Conservation (phyloP, 257 asterid species). For the Solanum paucissectum region DNA sequence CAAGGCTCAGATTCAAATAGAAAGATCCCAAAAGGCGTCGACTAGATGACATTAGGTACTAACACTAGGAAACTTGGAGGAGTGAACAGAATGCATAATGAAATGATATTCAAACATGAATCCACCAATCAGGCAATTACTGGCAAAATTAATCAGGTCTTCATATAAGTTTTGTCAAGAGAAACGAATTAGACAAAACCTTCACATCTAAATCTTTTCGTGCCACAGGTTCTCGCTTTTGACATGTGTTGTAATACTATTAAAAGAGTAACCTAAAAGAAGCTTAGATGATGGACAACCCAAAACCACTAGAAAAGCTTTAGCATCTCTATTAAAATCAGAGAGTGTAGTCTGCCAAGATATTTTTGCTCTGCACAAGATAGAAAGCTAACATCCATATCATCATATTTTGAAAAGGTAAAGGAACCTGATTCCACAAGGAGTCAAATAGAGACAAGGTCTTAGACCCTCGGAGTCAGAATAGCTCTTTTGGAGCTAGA, state of each 20-base stretch:
- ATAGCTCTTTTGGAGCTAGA: not conserved
- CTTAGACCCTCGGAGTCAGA: not conserved
- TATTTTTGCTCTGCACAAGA: not conserved
- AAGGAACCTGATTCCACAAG: not conserved
- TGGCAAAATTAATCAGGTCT: not conserved
- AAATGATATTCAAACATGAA: not conserved
- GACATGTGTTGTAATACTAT: not conserved
- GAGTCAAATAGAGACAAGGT: not conserved
- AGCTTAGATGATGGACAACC: not conserved
- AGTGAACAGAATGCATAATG: not conserved
- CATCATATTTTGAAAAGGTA: not conserved
- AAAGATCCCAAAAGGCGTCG: not conserved
- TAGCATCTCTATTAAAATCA: not conserved
- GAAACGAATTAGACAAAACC: not conserved
- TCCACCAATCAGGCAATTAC: not conserved
- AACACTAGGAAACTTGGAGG: not conserved
- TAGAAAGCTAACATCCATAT: not conserved
- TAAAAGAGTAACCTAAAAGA: not conserved
- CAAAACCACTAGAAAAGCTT: not conserved
- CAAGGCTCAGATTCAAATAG: not conserved
- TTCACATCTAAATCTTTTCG: not conserved
- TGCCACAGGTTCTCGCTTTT: not conserved
- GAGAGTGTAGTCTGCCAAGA: not conserved
- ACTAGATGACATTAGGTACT: too few relatives aligned
- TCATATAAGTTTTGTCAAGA: not conserved